Percentiles rank a stretch among this genome's conserved stretches.
Conservation (phyloP, 1,284 basidiomycete species). For the Cryptococcus amylolentus region DNA sequence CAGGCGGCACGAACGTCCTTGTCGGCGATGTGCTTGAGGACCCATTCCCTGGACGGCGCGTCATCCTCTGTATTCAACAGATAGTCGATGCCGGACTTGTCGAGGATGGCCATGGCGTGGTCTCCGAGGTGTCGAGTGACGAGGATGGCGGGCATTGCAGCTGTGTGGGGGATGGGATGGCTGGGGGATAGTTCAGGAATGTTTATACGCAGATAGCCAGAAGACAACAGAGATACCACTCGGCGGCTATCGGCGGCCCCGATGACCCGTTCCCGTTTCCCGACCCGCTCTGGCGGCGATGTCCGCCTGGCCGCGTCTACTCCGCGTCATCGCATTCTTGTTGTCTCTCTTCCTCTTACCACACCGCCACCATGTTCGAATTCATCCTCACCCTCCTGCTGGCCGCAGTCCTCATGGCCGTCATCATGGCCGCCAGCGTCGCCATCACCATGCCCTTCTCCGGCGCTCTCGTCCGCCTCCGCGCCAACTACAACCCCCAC, state of each 20-base stretch:
- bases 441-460: conserved; percentile 48
- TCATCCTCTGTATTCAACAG: conserved; percentile 69
- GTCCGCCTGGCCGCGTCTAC: background rate
- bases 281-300: too few species aligned
- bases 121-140: conserved; percentile 58
- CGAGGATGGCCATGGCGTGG: conserved; percentile 65
- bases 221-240: background rate
- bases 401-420: conserved; percentile 41
- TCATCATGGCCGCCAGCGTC: conserved; percentile 38
- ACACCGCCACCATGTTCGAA: conserved; percentile 28
- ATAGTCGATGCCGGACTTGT: conserved; percentile 44
- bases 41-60: conserved; percentile 67
- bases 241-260: background rate
- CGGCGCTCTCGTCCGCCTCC: conserved; percentile 46
- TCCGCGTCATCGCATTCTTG: conserved; percentile 1
- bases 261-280: too few species aligned
- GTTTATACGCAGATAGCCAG: background rate
- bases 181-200: background rate
- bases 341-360: background rate
- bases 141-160: background rate
- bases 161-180: background rate
- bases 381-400: conserved; percentile 43
- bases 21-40: conserved; percentile 72
- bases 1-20: conserved; percentile 53
- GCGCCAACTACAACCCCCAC: conserved; percentile 53